Evolutionary conservation across 169 alveolate species (phyloP).

Genomic region (Besnoitia besnoiti): DNA sequence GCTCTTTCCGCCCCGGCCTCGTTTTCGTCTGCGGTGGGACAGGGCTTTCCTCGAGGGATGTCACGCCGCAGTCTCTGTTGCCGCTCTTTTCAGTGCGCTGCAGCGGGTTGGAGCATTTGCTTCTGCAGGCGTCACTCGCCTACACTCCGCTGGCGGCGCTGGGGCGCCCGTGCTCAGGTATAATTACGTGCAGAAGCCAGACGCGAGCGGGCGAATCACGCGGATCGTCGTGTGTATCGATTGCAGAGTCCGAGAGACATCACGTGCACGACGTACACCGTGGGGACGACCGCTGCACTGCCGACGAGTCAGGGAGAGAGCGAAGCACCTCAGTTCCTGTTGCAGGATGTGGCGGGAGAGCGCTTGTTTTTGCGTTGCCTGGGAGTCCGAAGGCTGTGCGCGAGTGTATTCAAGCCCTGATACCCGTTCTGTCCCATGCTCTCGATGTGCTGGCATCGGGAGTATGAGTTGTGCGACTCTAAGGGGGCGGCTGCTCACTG

Average conservation of each 20-base stretch:
- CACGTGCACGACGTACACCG: no score
- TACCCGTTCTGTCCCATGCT: conserved; percentile 11
- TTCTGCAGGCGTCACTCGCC: neutral
- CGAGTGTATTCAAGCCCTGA: conserved; percentile 2
- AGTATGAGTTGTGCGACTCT: neutral
- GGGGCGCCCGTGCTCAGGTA: conserved; percentile 22
- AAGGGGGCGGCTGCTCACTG: no score
- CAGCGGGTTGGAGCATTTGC: conserved; percentile 21
- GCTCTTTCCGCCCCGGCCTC: neutral
- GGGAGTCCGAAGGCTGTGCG: conserved; percentile 41
- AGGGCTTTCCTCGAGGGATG: neutral
- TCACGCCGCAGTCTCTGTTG: conserved; percentile 29
- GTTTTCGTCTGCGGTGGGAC: conserved; percentile 31
- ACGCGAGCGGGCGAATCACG: no score
- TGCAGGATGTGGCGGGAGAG: neutral
- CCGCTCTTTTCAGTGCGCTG: conserved; percentile 34
- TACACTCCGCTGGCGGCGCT: conserved; percentile 31
- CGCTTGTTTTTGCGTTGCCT: neutral
- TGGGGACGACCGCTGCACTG: no score
- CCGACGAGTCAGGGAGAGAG: no score
- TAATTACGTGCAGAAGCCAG: neutral
- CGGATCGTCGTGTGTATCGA: no score
- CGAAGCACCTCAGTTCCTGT: no score
- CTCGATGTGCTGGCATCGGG: neutral
- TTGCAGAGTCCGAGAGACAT: no score